Conservation (phyloP, 176 grass and related monocot genomes). For the Oryza punctata region DNA sequence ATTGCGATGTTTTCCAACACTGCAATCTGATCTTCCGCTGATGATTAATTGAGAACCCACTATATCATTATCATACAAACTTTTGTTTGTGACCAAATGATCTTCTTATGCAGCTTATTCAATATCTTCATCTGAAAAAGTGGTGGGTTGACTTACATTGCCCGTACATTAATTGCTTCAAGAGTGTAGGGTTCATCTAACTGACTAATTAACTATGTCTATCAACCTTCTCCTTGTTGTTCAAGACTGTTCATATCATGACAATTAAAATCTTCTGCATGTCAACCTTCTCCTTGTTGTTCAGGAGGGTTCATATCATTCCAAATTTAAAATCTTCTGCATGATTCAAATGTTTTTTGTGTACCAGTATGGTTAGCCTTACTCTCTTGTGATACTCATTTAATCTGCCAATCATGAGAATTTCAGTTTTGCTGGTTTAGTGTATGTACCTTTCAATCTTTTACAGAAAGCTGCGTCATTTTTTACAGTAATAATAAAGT, state of each 20-base stretch:
- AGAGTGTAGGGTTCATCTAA: too few species aligned
- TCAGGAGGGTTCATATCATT: too few species aligned
- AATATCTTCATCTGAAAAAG: conserved; percentile 21
- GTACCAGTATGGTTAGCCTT: not conserved
- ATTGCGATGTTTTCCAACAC: not conserved
- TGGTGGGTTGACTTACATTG: conserved; percentile 17
- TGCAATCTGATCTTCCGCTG: conserved; percentile 6
- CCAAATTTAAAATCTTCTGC: not conserved
- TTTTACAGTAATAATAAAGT: too few species aligned
- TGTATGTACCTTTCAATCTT: not conserved
- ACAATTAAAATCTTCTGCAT: not conserved
- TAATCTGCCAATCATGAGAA: not conserved
- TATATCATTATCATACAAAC: not conserved
- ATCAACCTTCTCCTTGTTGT: too few species aligned
- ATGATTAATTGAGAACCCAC: not conserved
- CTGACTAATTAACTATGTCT: too few species aligned
- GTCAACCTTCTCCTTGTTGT: too few species aligned
- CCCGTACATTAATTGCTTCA: not conserved
- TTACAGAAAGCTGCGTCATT: not conserved
- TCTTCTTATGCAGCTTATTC: conserved; percentile 7
- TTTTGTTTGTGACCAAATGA: conserved; percentile 8
- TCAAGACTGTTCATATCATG: too few species aligned
- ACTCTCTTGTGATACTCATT: not conserved
- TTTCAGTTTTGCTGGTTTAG: not conserved
- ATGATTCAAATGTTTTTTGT: conserved; percentile 3